Conservation (phyloP, 2,329 filamentous ascomycete species). For the Curvularia hawaiiensis region DNA sequence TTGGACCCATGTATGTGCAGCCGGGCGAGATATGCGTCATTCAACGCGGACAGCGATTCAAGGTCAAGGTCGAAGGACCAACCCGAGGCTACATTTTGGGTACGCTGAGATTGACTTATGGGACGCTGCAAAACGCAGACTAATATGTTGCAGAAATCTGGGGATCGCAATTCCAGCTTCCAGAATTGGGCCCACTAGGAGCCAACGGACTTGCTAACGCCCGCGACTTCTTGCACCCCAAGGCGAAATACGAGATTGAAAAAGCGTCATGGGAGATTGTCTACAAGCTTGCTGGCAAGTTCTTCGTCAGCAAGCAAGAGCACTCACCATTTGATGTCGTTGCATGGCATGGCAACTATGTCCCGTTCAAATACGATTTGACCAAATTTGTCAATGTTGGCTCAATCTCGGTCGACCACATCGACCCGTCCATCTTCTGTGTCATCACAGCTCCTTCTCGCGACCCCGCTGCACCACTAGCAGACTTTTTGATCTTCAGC, state of each 20-base stretch:
- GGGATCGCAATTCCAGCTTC: constrained; percentile 47
- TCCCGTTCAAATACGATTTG: constrained; percentile 80
- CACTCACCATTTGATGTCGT: constrained; percentile 81
- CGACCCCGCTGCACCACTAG: constrained; percentile 65
- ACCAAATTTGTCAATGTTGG: constrained; percentile 78
- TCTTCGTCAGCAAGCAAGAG: constrained; percentile 68
- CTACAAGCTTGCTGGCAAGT: constrained; percentile 65
- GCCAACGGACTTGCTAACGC: constrained; percentile 49
- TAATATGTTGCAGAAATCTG: constrained; percentile 40
- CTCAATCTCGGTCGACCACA: constrained; percentile 75
- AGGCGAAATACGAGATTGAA: constrained; percentile 66
- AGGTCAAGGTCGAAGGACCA: constrained; percentile 68
- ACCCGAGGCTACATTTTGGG: constrained; percentile 74
- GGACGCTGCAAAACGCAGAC: neutral
- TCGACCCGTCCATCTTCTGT: constrained; percentile 78
- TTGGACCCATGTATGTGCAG: constrained; percentile 75
- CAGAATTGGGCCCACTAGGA: constrained; percentile 47
- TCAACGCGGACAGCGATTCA: constrained; percentile 74
- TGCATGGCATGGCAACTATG: constrained; percentile 79
- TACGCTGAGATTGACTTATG: constrained; percentile 1
- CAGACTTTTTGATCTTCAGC: constrained; percentile 69
- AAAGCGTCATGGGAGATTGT: constrained; percentile 50
- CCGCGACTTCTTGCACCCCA: constrained; percentile 73
- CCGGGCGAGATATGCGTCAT: constrained; percentile 80
- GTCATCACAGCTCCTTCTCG: constrained; percentile 65